phyloP scores from a whole-genome alignment of 495 filamentous ascomycete genomes.

The Apodospora peruviana region DNA sequence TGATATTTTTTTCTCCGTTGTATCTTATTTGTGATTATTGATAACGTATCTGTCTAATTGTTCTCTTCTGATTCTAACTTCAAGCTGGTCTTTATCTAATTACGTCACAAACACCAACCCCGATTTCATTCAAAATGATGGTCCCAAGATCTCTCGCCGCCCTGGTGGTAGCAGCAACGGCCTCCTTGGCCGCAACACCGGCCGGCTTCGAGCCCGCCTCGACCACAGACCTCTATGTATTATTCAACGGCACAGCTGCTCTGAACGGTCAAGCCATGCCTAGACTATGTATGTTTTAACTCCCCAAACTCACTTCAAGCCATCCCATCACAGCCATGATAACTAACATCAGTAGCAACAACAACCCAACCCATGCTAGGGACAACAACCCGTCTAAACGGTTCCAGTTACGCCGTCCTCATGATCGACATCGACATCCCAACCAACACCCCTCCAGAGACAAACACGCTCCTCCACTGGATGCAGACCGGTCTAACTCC shows the following conservation, averaged over 20 bases:
- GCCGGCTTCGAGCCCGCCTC: constrained; percentile 29
- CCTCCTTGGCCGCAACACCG: constrained; percentile 30
- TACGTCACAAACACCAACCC: too few species aligned
- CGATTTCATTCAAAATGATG: too few species aligned
- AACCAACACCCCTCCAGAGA: constrained; percentile 27
- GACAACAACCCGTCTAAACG: constrained; percentile 19
- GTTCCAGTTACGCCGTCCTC: constrained; percentile 29
- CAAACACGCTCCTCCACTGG: constrained; percentile 38
- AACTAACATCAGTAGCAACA: constrained; percentile 9
- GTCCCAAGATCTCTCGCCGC: constrained; percentile 22
- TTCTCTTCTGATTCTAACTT: too few species aligned
- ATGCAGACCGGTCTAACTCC: constrained; percentile 36
- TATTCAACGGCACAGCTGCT: constrained; percentile 23
- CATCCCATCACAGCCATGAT: too few species aligned
- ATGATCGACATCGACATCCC: constrained; percentile 44
- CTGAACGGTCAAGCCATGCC: constrained; percentile 29
- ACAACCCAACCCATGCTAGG: constrained; percentile 15
- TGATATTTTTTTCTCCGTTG: too few species aligned
- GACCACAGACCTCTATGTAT: constrained; percentile 28
- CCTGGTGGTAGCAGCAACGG: constrained; percentile 22
- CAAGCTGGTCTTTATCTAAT: too few species aligned
- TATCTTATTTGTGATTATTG: too few species aligned
- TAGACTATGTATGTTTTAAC: constrained; percentile 20
- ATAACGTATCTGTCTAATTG: too few species aligned
- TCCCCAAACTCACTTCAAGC: background rate